Evolutionary conservation across 1,139 yeast species (phyloP).

Genomic region (Pichia terricola): DNA sequence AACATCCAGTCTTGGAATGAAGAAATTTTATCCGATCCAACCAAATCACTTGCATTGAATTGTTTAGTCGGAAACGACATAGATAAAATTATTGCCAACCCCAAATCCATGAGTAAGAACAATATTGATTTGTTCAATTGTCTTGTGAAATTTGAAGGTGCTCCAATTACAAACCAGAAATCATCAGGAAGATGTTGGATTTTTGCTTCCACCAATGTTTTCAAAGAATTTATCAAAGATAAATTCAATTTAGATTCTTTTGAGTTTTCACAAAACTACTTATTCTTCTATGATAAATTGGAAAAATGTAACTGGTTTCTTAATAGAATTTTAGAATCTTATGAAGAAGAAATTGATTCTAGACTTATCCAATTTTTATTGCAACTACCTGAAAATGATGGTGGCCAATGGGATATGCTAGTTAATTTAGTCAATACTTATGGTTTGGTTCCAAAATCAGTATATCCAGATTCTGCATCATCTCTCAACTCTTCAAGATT

Average conservation of each 20-base stretch:
- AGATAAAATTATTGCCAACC: slow-evolving; percentile 34
- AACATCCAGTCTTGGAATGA: slow-evolving; percentile 42
- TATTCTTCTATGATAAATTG: slow-evolving; percentile 48
- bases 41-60: slow-evolving; percentile 49
- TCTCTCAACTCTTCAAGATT: slow-evolving; percentile 39
- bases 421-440: slow-evolving; percentile 51
- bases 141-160: slow-evolving; percentile 45
- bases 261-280: slow-evolving; percentile 50
- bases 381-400: slow-evolving; percentile 48
- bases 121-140: slow-evolving; percentile 43
- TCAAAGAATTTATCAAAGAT: slow-evolving; percentile 45
- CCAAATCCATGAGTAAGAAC: slow-evolving; percentile 29
- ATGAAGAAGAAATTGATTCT: slow-evolving; percentile 45
- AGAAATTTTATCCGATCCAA: slow-evolving; percentile 39
- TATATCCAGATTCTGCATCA: slow-evolving; percentile 54
- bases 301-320: slow-evolving; percentile 53
- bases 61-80: slow-evolving; percentile 47
- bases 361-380: slow-evolving; percentile 42
- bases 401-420: slow-evolving; percentile 71
- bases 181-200: slow-evolving; percentile 62
- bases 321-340: slow-evolving; percentile 48
- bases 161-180: slow-evolving; percentile 51
- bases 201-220: slow-evolving; percentile 55
- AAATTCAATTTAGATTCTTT: slow-evolving; percentile 43
- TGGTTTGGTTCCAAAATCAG: slow-evolving; percentile 52